Evolutionary conservation across 2,329 filamentous ascomycete genomes (phyloP), one percentile per base, ranked within the genome.

Genomic region (Pseudophaeomoniella oleicola): DNA sequence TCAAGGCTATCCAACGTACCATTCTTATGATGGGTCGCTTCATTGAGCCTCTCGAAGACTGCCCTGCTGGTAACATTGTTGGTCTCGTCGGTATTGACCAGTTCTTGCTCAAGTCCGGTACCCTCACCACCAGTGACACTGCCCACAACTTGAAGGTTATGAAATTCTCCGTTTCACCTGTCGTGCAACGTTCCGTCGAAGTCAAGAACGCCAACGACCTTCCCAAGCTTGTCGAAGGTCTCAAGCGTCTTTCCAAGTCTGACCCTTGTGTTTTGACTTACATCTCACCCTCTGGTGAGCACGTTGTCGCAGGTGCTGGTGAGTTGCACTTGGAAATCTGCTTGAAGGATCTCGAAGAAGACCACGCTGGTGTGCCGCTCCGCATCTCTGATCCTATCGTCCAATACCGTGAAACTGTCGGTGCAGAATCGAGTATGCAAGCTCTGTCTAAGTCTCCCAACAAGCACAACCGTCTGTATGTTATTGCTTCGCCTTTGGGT

Each of bases 61-160:
- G 96, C 63, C 90, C 90, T 54, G 88, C 90, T 52, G 90, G 90
- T 78, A 98, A 98, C 82, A 96, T 98, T 74, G 81, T 94, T 57
- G 90, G 90, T 76, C 77, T 98, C 57, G 90, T 98, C 60, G 90
- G 90, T 80, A 85, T 98, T 55, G 90, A 98, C 65, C 90, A 98
- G 78, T 98, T 96, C 84, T 75, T 98, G 75, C 86, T 98, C 74
- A 98, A 98, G 81, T 96, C 90, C 63, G 90, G 90, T 81, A 98
- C 90, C 58, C 82, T 98, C 56, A 94, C 87, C 68, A 96, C 88
- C 62, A 79, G 75, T 61, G 90, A 98, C 52, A 92, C 85, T 49
- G 88, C 90, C 62, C 90, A 98, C 81, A 98, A 98, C 81, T 72
- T 98, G 58, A 96, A 96, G 81, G 90, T 98, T 71, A 98, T 98